A percentile compares a stretch with the other conserved stretches of the same genome.
These are phyloP conservation scores for Dictyophora rubrovolvata DNA, from an alignment of 768 basidiomycete species.

Conservation along the genomic window DNA sequence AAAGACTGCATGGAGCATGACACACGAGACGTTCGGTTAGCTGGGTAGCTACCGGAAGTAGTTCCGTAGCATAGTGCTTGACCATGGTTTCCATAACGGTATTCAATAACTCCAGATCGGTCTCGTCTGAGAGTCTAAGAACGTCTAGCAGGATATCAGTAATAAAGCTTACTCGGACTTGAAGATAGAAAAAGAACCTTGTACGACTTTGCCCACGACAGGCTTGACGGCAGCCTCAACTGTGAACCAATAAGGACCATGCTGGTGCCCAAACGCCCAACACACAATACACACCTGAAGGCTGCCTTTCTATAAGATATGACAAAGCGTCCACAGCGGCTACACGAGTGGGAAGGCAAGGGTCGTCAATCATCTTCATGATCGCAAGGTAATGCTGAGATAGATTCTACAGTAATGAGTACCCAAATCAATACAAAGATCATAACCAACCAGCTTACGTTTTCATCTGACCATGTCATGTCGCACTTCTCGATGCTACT, in stretches of 20 bases:
- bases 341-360: slow-evolving; percentile 73
- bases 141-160: slow-evolving; percentile 37
- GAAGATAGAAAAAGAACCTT: slow-evolving; percentile 36
- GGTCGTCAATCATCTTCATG: slow-evolving; percentile 60
- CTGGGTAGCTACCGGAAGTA: slow-evolving; percentile 77
- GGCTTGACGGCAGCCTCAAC: slow-evolving; percentile 63
- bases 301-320: slow-evolving; percentile 56
- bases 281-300: slow-evolving; percentile 42
- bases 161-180: background rate
- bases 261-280: background rate
- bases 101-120: slow-evolving; percentile 79
- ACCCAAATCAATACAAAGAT: background rate
- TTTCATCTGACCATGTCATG: slow-evolving; percentile 54
- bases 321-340: slow-evolving; percentile 75
- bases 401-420: slow-evolving; percentile 37
- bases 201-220: slow-evolving; percentile 78
- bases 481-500: slow-evolving; percentile 62
- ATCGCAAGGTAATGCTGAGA: slow-evolving; percentile 55
- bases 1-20: slow-evolving; percentile 6
- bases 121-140: slow-evolving; percentile 85
- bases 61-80: slow-evolving; percentile 71
- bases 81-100: slow-evolving; percentile 81
- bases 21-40: slow-evolving; percentile 67
- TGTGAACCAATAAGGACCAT: slow-evolving; percentile 18
- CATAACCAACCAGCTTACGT: slow-evolving; percentile 30